Base-by-base conservation (phyloP, 768 basidiomycete genomes). In the Lactarius hengduanensis region DNA sequence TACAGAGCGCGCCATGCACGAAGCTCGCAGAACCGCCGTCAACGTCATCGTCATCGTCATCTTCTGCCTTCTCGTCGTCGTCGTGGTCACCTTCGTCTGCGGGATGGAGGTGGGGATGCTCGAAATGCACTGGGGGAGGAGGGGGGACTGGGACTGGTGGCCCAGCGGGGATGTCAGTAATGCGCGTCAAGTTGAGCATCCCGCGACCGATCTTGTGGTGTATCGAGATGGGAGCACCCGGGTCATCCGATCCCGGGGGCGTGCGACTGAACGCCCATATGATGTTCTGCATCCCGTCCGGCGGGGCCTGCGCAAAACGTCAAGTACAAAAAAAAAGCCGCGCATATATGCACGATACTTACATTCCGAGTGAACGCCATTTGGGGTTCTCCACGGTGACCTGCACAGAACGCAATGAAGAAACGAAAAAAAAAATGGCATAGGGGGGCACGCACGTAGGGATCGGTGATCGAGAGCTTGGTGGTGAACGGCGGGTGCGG, bases 241-340 rank as follows among this genome's bases (percentile, higher is more conserved):
- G 70, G 0, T 34, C 36, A 38, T 80, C 79, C 0, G 80, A 75
- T 26, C 72, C 74, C 7, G 89, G 89, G 28, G 81, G 79, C 1
- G 72, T 75, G 6, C 72, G 76, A 18, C 84, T 81, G 70, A 83
- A 86, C 4, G 88, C 89, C 75, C 79, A 91, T 53, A 92, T 88
- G 64, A 90, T 70, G 8, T 73, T 26, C 69, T 81, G 81, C 32
- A 68, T 76, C 5, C 74, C 78, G 66, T 79, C 78, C 22, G 63
- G n/a, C n/a, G 82, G 80, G 1, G 80, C 76, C 85, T 86, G 61
- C 38, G 67, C 20, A 6, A 34, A 34, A 34, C 34, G 34, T 34
- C 34, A 34, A 34, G 34, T 9, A 34, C n/a, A n/a, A n/a, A n/a
- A n/a, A n/a, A n/a, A n/a, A n/a, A n/a, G n/a, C n/a, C n/a, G n/a